phyloP scores from a whole-genome alignment of 1,284 basidiomycete species.

The Peniophora sp. region DNA sequence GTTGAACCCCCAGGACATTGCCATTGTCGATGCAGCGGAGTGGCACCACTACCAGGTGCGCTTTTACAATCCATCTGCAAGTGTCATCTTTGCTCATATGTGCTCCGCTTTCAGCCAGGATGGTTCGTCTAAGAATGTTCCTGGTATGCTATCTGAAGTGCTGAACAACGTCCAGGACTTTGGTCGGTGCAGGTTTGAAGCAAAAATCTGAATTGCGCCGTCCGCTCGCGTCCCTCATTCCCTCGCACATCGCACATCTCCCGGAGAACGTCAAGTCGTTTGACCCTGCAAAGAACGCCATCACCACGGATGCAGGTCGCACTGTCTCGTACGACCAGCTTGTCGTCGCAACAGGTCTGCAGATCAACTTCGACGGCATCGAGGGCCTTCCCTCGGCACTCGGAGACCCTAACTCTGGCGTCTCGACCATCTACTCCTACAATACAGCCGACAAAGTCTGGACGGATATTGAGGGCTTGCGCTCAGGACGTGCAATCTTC shows the following conservation, averaged over 20 bases:
- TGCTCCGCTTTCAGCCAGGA: conserved; percentile 50
- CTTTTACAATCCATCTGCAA: conserved; percentile 5
- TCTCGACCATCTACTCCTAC: conserved; percentile 91
- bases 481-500: conserved; percentile 83
- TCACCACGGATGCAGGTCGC: conserved; percentile 66
- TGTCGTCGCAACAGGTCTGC: conserved; percentile 84
- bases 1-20: conserved; percentile 71
- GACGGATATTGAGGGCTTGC: conserved; percentile 70
- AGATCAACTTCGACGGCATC: conserved; percentile 79
- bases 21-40: conserved; percentile 72
- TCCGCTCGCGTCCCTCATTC: conserved; percentile 64
- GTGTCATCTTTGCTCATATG: conserved; percentile 18
- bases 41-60: conserved; percentile 74
- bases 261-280: conserved; percentile 72
- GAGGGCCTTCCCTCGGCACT: conserved; percentile 77
- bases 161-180: conserved; percentile 55
- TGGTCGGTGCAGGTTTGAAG: conserved; percentile 85
- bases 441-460: conserved; percentile 85
- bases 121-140: conserved; percentile 42
- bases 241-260: conserved; percentile 69
- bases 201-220: conserved; percentile 60
- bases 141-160: neutral
- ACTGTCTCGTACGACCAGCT: conserved; percentile 81
- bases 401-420: conserved; percentile 68
- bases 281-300: conserved; percentile 65